Evolutionary conservation across 1,284 basidiomycete species (phyloP).

Genomic region (Boletus subluridellus): DNA sequence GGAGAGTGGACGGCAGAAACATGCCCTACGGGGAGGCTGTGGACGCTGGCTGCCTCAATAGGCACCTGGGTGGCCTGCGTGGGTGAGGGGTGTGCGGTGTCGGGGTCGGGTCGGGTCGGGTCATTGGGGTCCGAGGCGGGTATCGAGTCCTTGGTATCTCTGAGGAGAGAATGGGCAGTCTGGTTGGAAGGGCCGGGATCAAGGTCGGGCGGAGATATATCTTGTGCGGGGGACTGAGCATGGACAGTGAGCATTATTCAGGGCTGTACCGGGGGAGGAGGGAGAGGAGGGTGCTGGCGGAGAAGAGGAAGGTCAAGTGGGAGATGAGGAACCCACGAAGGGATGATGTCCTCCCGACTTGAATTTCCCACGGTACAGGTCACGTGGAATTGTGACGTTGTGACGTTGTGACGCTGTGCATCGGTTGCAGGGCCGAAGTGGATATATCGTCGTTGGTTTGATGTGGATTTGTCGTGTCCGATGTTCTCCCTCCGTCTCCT

Average conservation of each 20-base stretch:
- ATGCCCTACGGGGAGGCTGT: slow-evolving; percentile 55
- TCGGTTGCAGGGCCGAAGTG: neutral
- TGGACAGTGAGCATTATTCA: neutral
- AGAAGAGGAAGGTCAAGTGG: neutral
- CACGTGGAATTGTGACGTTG: slow-evolving; percentile 6
- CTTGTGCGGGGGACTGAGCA: neutral
- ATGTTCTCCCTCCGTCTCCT: slow-evolving; percentile 3
- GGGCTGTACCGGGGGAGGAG: neutral
- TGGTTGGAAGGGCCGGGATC: neutral
- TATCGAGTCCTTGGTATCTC: neutral
- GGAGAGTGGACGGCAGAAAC: slow-evolving; percentile 39
- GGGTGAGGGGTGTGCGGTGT: neutral
- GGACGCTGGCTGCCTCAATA: slow-evolving; percentile 52
- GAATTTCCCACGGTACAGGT: slow-evolving; percentile 15
- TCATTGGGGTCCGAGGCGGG: neutral
- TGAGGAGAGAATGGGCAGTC: neutral
- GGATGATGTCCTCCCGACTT: neutral
- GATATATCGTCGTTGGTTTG: neutral
- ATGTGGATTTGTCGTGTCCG: neutral
- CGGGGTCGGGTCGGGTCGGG: neutral
- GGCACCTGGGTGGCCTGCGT: slow-evolving; percentile 17
- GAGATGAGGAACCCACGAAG: slow-evolving; percentile 4
- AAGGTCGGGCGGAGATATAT: neutral
- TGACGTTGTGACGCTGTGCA: neutral
- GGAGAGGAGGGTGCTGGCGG: neutral